Conservation (phyloP, 805 yeast genomes). For the Metschnikowia anglica region DNA sequence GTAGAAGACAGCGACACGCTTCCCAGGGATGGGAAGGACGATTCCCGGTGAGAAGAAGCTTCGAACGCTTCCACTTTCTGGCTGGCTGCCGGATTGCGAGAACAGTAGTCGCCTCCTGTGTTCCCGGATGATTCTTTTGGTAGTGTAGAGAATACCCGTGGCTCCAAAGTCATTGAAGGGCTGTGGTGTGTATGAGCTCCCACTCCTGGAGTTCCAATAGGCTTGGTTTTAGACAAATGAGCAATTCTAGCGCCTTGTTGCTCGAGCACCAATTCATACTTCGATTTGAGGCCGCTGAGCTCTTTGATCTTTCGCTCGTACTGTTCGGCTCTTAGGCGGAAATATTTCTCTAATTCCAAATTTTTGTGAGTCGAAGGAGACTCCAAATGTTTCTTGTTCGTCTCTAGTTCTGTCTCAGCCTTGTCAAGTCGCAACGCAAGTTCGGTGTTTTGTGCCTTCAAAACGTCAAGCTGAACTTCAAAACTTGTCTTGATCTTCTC, state of each 20-base stretch:
- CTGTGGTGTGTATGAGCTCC: background rate
- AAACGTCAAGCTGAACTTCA: background rate
- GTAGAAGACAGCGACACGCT: conserved; percentile 8
- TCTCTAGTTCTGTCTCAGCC: conserved; percentile 13
- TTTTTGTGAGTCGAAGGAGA: conserved; percentile 25
- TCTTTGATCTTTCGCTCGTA: conserved; percentile 40
- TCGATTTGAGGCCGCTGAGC: conserved; percentile 27
- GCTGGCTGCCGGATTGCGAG: background rate
- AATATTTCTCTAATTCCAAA: conserved; percentile 28
- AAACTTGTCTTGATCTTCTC: conserved; percentile 1
- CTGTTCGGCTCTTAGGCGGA: conserved; percentile 25
- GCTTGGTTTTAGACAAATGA: conserved; percentile 37
- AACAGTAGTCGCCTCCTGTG: background rate
- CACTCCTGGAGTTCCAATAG: conserved; percentile 29
- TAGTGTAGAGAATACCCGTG: background rate
- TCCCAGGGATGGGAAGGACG: background rate
- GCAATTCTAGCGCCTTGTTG: conserved; percentile 37
- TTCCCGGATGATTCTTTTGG: background rate
- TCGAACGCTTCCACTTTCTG: background rate
- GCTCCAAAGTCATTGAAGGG: background rate
- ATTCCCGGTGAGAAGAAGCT: background rate
- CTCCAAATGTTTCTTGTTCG: conserved; percentile 23
- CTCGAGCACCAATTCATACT: conserved; percentile 37
- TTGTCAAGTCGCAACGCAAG: conserved; percentile 7
- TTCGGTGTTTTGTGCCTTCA: conserved; percentile 2